phyloP scores from a whole-genome alignment of 371 early-diverging fungal genomes.

The Mortierella polycephala region DNA sequence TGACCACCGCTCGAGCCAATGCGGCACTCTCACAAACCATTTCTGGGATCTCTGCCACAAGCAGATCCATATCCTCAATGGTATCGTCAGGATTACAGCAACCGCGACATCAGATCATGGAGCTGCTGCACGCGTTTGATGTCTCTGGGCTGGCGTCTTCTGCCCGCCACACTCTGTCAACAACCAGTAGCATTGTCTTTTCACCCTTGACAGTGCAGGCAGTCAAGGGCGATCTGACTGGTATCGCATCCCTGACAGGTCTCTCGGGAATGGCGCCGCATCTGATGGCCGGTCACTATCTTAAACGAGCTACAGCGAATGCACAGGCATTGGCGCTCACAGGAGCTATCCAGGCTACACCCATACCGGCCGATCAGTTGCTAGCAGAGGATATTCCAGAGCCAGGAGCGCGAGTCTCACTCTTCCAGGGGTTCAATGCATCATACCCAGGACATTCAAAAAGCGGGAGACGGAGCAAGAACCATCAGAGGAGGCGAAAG shows the following conservation, averaged over 20 bases:
- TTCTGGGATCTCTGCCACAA: constrained; percentile 44
- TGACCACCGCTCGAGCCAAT: constrained; percentile 26
- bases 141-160: constrained; percentile 47
- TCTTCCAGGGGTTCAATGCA: constrained; percentile 73
- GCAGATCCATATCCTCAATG: constrained; percentile 41
- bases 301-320: constrained; percentile 46
- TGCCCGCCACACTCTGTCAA: constrained; percentile 48
- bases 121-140: constrained; percentile 44
- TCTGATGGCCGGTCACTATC: constrained; percentile 53
- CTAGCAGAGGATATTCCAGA: constrained; percentile 71
- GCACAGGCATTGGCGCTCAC: constrained; percentile 47
- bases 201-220: constrained; percentile 55
- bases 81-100: constrained; percentile 46
- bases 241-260: constrained; percentile 48
- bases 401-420: constrained; percentile 65
- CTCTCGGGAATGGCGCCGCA: constrained; percentile 56
- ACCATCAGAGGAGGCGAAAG: constrained; percentile 60
- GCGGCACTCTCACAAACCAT: constrained; percentile 43
- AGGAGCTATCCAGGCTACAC: constrained; percentile 42
- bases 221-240: constrained; percentile 55
- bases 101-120: constrained; percentile 48
- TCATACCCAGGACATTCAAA: constrained; percentile 64
- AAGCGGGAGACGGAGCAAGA: constrained; percentile 47
- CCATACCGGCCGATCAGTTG: constrained; percentile 54
- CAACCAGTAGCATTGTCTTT: constrained; percentile 55